A percentile compares a stretch with the other conserved stretches of the same genome.
phyloP scores from a whole-genome alignment of 768 basidiomycete species.

The Leccinum obscurum region DNA sequence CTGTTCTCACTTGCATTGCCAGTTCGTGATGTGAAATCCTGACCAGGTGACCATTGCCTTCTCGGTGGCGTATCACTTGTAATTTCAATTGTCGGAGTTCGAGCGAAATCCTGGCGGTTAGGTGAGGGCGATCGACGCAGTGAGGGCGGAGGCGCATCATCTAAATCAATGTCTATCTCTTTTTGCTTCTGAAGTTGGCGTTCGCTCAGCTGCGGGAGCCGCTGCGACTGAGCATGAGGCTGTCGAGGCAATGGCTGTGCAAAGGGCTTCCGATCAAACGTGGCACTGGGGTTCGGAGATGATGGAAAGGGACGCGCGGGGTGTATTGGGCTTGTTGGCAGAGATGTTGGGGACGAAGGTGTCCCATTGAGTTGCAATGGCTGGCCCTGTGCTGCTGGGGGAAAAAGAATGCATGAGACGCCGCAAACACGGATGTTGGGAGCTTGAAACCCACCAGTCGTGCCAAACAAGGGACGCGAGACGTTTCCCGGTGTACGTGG shows the following conservation, averaged over 20 bases:
- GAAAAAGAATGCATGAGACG: conserved; percentile 10
- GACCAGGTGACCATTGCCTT: conserved; percentile 30
- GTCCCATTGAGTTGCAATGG: conserved; percentile 13
- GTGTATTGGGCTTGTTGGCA: conserved; percentile 27
- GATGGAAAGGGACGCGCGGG: conserved; percentile 15
- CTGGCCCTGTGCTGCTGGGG: conserved; percentile 2
- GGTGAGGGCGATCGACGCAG: conserved; percentile 39
- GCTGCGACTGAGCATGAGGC: conserved; percentile 13
- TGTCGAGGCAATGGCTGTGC: conserved; percentile 17
- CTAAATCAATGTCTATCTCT: conserved; percentile 34
- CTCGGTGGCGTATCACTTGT: conserved; percentile 26
- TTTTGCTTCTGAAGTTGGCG: conserved; percentile 29
- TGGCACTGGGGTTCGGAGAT: conserved; percentile 18
- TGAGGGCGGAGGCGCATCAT: conserved; percentile 45
- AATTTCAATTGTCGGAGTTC: conserved; percentile 32
- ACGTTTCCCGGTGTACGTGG: conserved; percentile 26
- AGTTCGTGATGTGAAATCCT: conserved; percentile 18
- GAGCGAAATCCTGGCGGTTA: conserved; percentile 15
- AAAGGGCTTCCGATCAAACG: conserved; percentile 24
- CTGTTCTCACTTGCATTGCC: conserved; percentile 11
- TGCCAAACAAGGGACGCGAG: conserved; percentile 15
- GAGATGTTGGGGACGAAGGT: conserved; percentile 13
- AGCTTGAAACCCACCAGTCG: conserved; percentile 18
- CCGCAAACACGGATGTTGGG: background rate
- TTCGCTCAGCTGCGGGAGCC: conserved; percentile 21